Conservation (phyloP, 345 rosid species). For the Pugionium dolabratum region DNA sequence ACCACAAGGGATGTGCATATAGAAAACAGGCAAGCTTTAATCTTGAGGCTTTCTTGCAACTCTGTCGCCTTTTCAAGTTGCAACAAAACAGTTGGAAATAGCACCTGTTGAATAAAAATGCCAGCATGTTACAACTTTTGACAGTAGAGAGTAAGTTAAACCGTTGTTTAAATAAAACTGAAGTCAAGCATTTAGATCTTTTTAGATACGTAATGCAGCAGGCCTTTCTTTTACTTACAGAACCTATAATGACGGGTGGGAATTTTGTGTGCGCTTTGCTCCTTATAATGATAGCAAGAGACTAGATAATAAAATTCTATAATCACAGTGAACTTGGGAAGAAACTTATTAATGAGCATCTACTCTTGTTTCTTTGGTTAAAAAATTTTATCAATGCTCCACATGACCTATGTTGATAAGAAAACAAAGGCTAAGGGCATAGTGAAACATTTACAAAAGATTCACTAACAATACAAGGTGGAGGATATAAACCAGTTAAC, state of each 20-base stretch:
- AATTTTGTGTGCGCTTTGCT: slow-evolving; percentile 11
- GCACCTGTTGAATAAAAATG: slow-evolving; percentile 53
- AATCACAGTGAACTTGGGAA: slow-evolving; percentile 5
- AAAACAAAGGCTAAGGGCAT: slow-evolving; percentile 5
- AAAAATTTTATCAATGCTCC: slow-evolving; percentile 1
- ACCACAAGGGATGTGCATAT: slow-evolving; percentile 84
- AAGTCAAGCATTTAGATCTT: slow-evolving; percentile 11
- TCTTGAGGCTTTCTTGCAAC: slow-evolving; percentile 53
- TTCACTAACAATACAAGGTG: slow-evolving; percentile 20
- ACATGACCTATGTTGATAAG: background rate
- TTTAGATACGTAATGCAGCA: slow-evolving; percentile 21
- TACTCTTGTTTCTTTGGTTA: slow-evolving; percentile 5
- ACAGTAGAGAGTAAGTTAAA: background rate
- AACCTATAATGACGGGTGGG: slow-evolving; percentile 3
- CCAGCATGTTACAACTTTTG: slow-evolving; percentile 18
- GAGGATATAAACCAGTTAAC: slow-evolving; percentile 25
- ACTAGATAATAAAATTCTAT: background rate
- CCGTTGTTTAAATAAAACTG: background rate
- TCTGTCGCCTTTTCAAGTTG: slow-evolving; percentile 52
- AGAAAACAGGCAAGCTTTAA: slow-evolving; percentile 82
- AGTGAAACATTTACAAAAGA: slow-evolving; percentile 10
- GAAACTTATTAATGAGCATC: background rate
- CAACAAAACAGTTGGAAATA: slow-evolving; percentile 59
- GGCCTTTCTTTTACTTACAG: slow-evolving; percentile 2
- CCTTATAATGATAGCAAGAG: slow-evolving; percentile 25